Evolutionary conservation across 306 rosid genomes (phyloP), one percentile per base, ranked within the genome.

Genomic region (Chamaecrista fasciculata): DNA sequence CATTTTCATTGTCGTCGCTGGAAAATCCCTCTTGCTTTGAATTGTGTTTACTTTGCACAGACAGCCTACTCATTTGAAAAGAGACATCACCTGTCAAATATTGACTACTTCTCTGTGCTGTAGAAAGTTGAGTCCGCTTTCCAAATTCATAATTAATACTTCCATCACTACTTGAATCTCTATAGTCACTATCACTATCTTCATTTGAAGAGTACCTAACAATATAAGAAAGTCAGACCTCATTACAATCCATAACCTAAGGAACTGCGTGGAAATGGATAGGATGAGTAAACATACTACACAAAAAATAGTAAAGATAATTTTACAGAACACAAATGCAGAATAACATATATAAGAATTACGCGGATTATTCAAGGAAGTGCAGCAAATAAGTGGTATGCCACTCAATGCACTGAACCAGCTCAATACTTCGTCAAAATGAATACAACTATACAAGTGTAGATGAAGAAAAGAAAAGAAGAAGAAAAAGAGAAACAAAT

Each of bases 101-200:
- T 64, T 60, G 79, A 78, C 56, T 60, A 80, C 18, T 23, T 53
- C 61, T 58, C 55, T 77, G 87, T 23, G 80, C 76, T 28, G 49
- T 57, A 26, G 62, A 66, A 62, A n/a, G 50, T 62, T 79, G 78
- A 9, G 34, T 47, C 40, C 28, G 51, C 51, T 81, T 91, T 62
- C 78, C 86, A 49, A 70, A 56, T 71, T 91, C 97, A 49, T 71
- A 74, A 63, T 86, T 96, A 66, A 84, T 83, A 79, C 93, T 91
- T 50, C 86, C 93, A 59, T 86, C 90, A 18, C 94, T 91, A 70
- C 97, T 86, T 36, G 91, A 85, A 78, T 89, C 96, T 72, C 78
- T 72, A 62, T 53, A 81, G 59, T 53, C 79, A 71, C 86, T 91
- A 46, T 33, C 44, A 20, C 86, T 91, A 66, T 81, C 77, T 66